Percentiles rank a stretch among this genome's conserved stretches.
phyloP scores from a whole-genome alignment of 495 filamentous ascomycete species.

The Penicillium cosmopolitanum region DNA sequence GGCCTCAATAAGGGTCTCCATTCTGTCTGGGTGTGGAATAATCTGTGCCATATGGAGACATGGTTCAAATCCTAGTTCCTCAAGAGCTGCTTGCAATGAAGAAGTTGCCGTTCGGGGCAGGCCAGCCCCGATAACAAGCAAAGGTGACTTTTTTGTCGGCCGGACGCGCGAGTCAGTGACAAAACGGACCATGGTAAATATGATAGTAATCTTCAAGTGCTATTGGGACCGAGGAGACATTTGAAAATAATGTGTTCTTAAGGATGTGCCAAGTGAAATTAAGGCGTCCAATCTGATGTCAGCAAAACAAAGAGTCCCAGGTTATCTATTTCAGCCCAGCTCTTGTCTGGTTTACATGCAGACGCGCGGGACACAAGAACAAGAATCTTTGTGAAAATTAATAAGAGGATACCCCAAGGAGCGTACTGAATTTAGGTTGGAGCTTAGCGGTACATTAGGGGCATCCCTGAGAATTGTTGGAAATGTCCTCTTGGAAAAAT shows the following conservation, averaged over 20 bases:
- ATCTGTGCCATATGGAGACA: constrained; percentile 23
- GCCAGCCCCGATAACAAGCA: constrained; percentile 20
- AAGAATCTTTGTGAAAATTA: not conserved
- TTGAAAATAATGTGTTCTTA: not conserved
- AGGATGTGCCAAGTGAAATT: not conserved
- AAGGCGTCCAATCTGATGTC: not conserved
- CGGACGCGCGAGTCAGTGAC: constrained; percentile 10
- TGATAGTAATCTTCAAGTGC: not conserved
- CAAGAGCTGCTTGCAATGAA: constrained; percentile 20
- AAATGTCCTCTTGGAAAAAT: no score
- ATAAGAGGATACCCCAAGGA: no score
- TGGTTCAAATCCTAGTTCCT: constrained; percentile 12
- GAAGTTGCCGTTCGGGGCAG: constrained; percentile 21
- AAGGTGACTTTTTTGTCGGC: constrained; percentile 3
- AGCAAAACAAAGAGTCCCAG: not conserved
- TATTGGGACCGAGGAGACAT: no score
- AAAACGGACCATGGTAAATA: constrained; percentile 17
- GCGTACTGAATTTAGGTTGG: no score
- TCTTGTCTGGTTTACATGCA: not conserved
- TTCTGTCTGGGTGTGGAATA: constrained; percentile 14
- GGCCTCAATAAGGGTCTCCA: constrained; percentile 13
- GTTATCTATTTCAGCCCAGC: not conserved
- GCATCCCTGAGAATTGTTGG: no score
- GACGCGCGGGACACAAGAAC: not conserved
- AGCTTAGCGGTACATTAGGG: no score